Percentiles rank a stretch among this genome's conserved stretches.
Conservation (phyloP, 495 filamentous ascomycete species). For the Aspergillus steynii region DNA sequence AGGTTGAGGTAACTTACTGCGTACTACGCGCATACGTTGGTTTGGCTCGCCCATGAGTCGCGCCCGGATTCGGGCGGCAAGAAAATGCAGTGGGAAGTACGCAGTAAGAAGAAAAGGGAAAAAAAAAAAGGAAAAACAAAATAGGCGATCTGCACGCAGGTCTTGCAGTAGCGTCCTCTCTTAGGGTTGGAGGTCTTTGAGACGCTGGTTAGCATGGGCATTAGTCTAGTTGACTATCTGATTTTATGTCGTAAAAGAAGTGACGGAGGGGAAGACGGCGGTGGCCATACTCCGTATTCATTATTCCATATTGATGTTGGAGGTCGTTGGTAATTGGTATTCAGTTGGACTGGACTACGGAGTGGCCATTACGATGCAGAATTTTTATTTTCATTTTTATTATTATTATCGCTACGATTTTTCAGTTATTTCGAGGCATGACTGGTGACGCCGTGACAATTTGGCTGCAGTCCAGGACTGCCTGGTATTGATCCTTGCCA, state of each 20-base stretch:
- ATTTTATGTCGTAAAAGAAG: background rate
- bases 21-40: background rate
- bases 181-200: slow-evolving; percentile 1
- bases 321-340: no score
- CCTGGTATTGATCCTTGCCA: background rate
- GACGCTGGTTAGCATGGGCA: background rate
- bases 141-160: slow-evolving; percentile 25
- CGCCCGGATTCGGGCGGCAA: slow-evolving; percentile 20
- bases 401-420: no score
- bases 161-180: slow-evolving; percentile 12
- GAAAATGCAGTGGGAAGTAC: background rate
- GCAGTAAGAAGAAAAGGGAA: background rate
- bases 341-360: no score
- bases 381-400: no score
- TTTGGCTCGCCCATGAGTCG: background rate
- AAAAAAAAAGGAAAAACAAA: background rate
- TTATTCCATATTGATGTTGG: no score
- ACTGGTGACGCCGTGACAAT: background rate
- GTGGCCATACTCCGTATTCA: background rate
- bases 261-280: background rate
- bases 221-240: background rate
- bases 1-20: background rate
- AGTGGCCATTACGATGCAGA: no score
- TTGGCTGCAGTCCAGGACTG: background rate
- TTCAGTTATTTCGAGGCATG: no score